Evolutionary conservation across 2,329 filamentous ascomycete species (phyloP), one percentile per base, ranked within the genome.

Genomic region (Gaeumannomyces tritici): DNA sequence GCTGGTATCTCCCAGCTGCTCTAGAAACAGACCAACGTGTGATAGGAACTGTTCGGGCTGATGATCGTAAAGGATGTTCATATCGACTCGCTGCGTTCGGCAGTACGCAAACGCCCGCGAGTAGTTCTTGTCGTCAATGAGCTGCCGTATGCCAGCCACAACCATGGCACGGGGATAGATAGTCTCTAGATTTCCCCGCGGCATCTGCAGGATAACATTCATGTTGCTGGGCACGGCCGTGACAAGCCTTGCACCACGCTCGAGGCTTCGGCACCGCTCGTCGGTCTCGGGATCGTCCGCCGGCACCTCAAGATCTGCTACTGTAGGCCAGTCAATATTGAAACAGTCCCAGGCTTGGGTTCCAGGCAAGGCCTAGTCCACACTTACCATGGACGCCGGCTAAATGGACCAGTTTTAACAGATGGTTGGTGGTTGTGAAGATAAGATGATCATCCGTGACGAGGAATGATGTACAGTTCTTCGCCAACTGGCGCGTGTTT

Each of bases 41-140:
- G 82, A 77, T 72, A 97, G 81, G 71, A 99, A 97, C 67, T 96
- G 90, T 51, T 87, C 81, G 0, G 93, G 91, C n/a, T 87, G 86
- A 74, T 98, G 91, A 70, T 99, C 95, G 70, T 96, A 93, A 2
- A 99, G 79, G 65, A 99, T 93, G 70, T 99, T 99, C 89, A 98
- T 93, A 70, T 99, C 95, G 0, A 99, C 95, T 67, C 96, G 86
- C 72, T 99, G 96, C 27, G 88, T 93, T 60, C 95, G 87, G 72
- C 95, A 98, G 65, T 91, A 88, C 27, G 89, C 79, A 72, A 97
- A 99, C 0, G 95, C 95, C 61, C 84, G 85, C 59, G 83, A 85
- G 70, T 97, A 99, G 69, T 95, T 86, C 72, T 89, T 90, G 35
- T 83, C 79, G 62, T 92, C 89, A 61, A 99, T 90, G 61, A 89